Conservation (phyloP, 2,329 filamentous ascomycete species). For the Colletotrichum agaves region DNA sequence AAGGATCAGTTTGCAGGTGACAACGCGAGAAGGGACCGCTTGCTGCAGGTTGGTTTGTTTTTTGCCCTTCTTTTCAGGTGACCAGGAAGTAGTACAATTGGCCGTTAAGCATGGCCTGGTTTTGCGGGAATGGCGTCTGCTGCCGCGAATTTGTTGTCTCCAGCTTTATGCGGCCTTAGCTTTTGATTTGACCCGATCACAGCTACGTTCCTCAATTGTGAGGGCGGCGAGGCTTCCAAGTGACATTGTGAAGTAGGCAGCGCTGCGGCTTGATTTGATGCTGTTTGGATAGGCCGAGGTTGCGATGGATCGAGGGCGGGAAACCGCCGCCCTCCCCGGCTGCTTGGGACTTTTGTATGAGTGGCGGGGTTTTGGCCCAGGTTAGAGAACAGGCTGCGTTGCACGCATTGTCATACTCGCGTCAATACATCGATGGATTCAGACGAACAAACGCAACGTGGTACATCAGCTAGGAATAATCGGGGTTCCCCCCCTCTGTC, state of each 20-base stretch:
- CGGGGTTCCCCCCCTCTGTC: neutral
- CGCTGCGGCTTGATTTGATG: conserved; percentile 8
- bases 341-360: conserved; percentile 1
- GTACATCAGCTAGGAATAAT: neutral
- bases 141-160: neutral
- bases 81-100: neutral
- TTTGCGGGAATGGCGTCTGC: conserved; percentile 21
- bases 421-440: neutral
- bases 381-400: neutral
- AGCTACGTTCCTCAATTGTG: too few relatives aligned
- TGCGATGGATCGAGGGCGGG: neutral
- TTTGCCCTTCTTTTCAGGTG: neutral
- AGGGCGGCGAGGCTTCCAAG: neutral
- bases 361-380: conserved; percentile 5
- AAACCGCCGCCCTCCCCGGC: neutral
- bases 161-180: conserved; percentile 7
- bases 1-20: conserved; percentile 12
- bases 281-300: neutral
- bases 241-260: neutral
- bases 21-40: neutral
- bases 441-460: neutral
- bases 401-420: neutral
- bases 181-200: neutral
- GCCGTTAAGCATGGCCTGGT: neutral
- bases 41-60: conserved; percentile 5